These are phyloP conservation scores for Didymosphaeria variabile DNA, from an alignment of 2,329 filamentous ascomycete species.

Conservation along the genomic window DNA sequence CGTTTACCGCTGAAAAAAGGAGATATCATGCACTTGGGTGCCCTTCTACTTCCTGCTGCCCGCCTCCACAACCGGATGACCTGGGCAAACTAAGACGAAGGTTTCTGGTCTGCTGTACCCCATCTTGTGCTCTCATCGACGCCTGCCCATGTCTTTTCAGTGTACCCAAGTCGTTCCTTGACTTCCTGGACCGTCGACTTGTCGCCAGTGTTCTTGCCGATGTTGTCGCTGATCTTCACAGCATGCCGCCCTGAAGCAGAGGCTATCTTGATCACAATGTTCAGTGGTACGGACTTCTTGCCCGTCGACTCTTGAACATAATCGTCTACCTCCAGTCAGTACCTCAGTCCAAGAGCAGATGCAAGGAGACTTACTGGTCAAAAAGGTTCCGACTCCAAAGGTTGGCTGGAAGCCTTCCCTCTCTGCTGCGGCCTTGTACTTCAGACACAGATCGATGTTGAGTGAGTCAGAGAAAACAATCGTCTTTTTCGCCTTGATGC, in stretches of 20 bases:
- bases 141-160: conserved; percentile 82
- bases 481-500: conserved; percentile 81
- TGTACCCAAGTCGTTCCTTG: conserved; percentile 85
- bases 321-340: conserved; percentile 67
- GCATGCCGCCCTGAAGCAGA: conserved; percentile 82
- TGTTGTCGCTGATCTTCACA: conserved; percentile 89
- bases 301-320: conserved; percentile 77
- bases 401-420: conserved; percentile 81
- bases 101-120: conserved; percentile 61
- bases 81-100: conserved; percentile 19
- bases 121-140: conserved; percentile 87
- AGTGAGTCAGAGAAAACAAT: conserved; percentile 97
- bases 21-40: conserved; percentile 1
- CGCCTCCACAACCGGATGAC: not conserved
- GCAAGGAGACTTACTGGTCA: conserved; percentile 71
- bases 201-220: conserved; percentile 94
- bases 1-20: conserved; percentile 2
- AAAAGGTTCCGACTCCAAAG: conserved; percentile 93
- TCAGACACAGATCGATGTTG: conserved; percentile 87
- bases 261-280: conserved; percentile 97
- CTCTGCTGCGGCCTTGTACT: conserved; percentile 88
- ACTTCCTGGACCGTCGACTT: conserved; percentile 79
- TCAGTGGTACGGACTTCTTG: conserved; percentile 87
- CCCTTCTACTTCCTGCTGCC: not conserved
- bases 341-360: not conserved